These are phyloP conservation scores for Tolypocladium capitatum DNA, from an alignment of 2,329 filamentous ascomycete genomes.

Conservation along the genomic window DNA sequence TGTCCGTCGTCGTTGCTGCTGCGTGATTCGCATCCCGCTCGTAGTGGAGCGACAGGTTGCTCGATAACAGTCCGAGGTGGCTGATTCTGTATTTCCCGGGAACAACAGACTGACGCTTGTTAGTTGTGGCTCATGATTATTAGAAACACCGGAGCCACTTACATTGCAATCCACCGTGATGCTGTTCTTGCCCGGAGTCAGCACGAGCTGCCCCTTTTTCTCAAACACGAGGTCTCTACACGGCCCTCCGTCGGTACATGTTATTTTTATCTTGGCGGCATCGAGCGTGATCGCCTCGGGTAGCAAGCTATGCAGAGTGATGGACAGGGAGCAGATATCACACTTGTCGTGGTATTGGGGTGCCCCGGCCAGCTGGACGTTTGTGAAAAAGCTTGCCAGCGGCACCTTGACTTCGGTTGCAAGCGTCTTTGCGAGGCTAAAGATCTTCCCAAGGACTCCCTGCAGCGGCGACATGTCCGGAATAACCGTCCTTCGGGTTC, in stretches of 20 bases:
- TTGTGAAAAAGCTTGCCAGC: constrained; percentile 60
- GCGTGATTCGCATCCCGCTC: constrained; percentile 44
- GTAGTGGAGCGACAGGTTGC: constrained; percentile 52
- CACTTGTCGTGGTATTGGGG: constrained; percentile 55
- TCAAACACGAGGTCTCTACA: constrained; percentile 42
- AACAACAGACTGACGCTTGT: constrained; percentile 39
- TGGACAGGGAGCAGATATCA: constrained; percentile 60
- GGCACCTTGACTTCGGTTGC: constrained; percentile 51
- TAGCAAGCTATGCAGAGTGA: constrained; percentile 60
- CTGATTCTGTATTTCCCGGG: constrained; percentile 66
- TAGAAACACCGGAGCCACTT: constrained; percentile 7
- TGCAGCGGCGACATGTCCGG: constrained; percentile 26
- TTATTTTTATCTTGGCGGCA: constrained; percentile 49
- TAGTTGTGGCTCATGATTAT: constrained; percentile 8
- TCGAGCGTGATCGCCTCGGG: constrained; percentile 57
- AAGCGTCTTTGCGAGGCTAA: constrained; percentile 30
- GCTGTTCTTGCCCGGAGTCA: constrained; percentile 35
- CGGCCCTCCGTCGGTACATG: constrained; percentile 39
- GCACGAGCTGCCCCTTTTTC: constrained; percentile 10
- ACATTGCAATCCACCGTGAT: constrained; percentile 23
- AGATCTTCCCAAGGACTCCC: constrained; percentile 34
- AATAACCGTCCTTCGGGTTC: constrained; percentile 3
- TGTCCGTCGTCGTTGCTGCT: constrained; percentile 29
- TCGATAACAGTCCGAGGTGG: constrained; percentile 50
- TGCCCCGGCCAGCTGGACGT: constrained; percentile 52